Conservation (phyloP, 2,329 filamentous ascomycete species). For the Dryadomyces sulphureus region DNA sequence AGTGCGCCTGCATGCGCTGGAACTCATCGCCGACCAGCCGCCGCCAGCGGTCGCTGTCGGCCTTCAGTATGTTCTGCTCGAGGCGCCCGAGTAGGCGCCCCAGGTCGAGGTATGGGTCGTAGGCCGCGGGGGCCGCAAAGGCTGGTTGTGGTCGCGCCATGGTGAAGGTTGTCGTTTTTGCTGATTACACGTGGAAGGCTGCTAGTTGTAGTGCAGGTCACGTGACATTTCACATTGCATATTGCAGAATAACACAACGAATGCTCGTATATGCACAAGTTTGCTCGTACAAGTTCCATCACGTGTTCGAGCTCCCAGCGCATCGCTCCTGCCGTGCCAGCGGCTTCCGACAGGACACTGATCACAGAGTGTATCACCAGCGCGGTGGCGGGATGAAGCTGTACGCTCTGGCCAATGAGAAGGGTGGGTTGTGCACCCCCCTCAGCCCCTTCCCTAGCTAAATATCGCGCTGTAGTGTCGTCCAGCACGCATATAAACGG, state of each 20-base stretch:
- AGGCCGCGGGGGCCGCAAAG: constrained; percentile 1
- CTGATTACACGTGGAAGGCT: too few relatives aligned
- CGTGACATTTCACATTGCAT: too few relatives aligned
- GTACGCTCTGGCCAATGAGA: constrained; percentile 3
- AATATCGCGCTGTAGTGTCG: constrained; percentile 11
- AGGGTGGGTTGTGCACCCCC: constrained; percentile 5
- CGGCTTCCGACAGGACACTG: not conserved
- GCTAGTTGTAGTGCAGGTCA: not conserved
- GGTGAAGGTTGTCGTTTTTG: not conserved
- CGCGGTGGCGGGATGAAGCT: not conserved
- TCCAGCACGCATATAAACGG: constrained; percentile 33
- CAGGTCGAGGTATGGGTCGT: constrained; percentile 35
- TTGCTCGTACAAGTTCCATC: too few relatives aligned
- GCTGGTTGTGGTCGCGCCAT: constrained; percentile 7
- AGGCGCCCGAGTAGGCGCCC: constrained; percentile 50
- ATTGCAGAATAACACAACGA: too few relatives aligned
- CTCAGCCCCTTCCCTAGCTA: constrained; percentile 9
- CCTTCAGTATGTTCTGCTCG: constrained; percentile 48
- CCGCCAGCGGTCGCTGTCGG: constrained; percentile 42
- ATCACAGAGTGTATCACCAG: not conserved
- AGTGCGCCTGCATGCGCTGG: constrained; percentile 42
- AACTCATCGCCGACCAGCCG: constrained; percentile 46
- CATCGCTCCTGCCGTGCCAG: too few relatives aligned
- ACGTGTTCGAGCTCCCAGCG: too few relatives aligned
- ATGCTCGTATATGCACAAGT: too few relatives aligned